Conservation (phyloP, 768 basidiomycete genomes). For the Pholiota microspora region DNA sequence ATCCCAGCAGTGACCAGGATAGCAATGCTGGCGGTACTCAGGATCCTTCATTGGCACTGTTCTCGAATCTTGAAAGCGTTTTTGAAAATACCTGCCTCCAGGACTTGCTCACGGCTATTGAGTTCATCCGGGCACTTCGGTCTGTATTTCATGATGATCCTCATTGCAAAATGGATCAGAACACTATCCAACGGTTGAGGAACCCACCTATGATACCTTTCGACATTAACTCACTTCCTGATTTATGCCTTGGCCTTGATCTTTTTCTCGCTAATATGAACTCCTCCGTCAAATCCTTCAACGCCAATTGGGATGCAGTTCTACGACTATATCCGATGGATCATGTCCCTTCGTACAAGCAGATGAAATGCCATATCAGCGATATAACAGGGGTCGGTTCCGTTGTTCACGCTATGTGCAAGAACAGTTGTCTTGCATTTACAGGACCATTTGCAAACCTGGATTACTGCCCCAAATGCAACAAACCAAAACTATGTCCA, state of each 20-base stretch:
- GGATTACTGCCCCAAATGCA: conserved; percentile 28
- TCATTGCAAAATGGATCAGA: too few relatives aligned
- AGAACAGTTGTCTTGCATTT: too few relatives aligned
- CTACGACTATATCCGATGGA: conserved; percentile 8
- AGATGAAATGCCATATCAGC: conserved; percentile 11
- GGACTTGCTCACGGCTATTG: conserved; percentile 12
- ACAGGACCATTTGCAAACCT: too few relatives aligned
- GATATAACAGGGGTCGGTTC: conserved; percentile 29
- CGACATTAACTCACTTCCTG: conserved; percentile 7
- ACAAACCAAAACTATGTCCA: conserved; percentile 24
- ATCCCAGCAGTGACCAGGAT: too few relatives aligned
- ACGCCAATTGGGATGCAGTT: conserved; percentile 16
- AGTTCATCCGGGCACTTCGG: too few relatives aligned
- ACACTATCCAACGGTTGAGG: too few relatives aligned
- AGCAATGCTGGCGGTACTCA: conserved; percentile 5
- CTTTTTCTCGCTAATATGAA: conserved; percentile 21
- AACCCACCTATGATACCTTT: conserved; percentile 14
- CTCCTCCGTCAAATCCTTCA: conserved; percentile 25
- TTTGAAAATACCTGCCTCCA: conserved; percentile 10
- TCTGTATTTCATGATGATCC: conserved; percentile 17
- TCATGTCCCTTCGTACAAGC: conserved; percentile 1
- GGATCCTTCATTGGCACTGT: conserved; percentile 10
- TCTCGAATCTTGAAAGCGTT: conserved; percentile 10
- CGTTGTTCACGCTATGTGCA: too few relatives aligned
- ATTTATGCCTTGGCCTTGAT: conserved; percentile 12